Evolutionary conservation across 345 rosid genomes (phyloP).

Genomic region (Citrus inodora): DNA sequence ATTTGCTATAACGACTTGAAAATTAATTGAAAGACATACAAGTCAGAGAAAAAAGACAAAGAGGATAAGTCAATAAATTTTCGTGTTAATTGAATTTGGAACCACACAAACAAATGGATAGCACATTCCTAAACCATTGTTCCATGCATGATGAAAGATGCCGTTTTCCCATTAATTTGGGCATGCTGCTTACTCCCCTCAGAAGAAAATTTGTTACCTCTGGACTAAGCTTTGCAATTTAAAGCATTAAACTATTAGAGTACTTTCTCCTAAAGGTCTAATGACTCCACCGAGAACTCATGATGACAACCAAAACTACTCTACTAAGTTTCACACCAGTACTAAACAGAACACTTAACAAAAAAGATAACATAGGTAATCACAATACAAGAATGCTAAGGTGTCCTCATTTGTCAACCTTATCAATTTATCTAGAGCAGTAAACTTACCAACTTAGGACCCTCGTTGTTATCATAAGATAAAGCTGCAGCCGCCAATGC

Average conservation of each 20-base stretch:
- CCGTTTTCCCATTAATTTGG: neutral
- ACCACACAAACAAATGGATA: neutral
- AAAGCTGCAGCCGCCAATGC: slow-evolving; percentile 93
- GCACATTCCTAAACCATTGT: neutral
- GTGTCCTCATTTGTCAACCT: neutral
- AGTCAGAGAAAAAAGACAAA: neutral
- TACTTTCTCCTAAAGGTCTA: neutral
- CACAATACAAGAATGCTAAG: neutral
- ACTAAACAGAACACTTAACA: neutral
- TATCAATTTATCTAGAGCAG: neutral
- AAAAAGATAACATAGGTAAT: neutral
- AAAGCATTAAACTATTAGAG: neutral
- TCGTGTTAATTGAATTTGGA: neutral
- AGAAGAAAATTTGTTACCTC: neutral
- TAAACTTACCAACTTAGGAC: slow-evolving; percentile 75
- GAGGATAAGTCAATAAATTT: neutral
- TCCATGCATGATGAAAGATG: neutral
- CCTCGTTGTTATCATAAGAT: slow-evolving; percentile 72
- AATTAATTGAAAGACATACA: neutral
- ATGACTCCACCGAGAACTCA: neutral
- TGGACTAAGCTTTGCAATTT: neutral
- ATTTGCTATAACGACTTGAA: neutral
- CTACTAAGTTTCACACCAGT: neutral
- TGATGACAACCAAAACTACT: neutral
- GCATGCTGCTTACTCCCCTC: neutral